A percentile compares a stretch with the other conserved stretches of the same genome.
Evolutionary conservation across 2,329 filamentous ascomycete species (phyloP).

Genomic region (Aspergillaceae sp.): DNA sequence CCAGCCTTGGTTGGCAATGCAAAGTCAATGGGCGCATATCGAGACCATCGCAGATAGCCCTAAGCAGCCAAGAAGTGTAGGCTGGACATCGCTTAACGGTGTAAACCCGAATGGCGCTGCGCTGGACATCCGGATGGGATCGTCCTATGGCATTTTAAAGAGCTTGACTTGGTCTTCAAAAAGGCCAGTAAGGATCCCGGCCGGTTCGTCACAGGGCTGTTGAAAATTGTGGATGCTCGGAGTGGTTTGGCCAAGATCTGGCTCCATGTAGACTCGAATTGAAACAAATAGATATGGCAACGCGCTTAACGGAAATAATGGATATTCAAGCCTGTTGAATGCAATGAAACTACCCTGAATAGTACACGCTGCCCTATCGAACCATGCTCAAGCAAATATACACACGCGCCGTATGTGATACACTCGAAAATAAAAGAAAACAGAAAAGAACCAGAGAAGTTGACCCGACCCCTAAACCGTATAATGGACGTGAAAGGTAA

Average conservation of each 20-base stretch:
- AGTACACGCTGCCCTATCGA: no score
- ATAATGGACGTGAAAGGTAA: no score
- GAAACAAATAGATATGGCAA: no score
- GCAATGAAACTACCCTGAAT: no score
- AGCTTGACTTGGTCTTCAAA: background rate
- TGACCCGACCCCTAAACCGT: no score
- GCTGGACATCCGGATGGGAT: conserved; percentile 25
- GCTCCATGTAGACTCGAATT: no score
- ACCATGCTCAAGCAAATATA: no score
- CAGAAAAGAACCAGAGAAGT: no score
- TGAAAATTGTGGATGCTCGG: background rate
- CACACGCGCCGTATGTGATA: no score
- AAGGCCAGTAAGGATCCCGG: background rate
- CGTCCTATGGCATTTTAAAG: conserved; percentile 15
- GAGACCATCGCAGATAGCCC: background rate
- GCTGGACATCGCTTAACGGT: conserved; percentile 11
- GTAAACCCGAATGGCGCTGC: conserved; percentile 13
- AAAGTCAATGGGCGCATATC: background rate
- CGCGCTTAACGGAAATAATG: no score
- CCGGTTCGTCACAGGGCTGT: background rate
- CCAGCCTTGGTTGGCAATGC: conserved; percentile 7
- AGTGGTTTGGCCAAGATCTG: background rate
- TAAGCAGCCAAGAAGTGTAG: background rate
- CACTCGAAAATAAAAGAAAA: no score
- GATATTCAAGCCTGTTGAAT: no score